phyloP scores from a whole-genome alignment of 1,284 basidiomycete species.

The Apiotrichum montevideense region DNA sequence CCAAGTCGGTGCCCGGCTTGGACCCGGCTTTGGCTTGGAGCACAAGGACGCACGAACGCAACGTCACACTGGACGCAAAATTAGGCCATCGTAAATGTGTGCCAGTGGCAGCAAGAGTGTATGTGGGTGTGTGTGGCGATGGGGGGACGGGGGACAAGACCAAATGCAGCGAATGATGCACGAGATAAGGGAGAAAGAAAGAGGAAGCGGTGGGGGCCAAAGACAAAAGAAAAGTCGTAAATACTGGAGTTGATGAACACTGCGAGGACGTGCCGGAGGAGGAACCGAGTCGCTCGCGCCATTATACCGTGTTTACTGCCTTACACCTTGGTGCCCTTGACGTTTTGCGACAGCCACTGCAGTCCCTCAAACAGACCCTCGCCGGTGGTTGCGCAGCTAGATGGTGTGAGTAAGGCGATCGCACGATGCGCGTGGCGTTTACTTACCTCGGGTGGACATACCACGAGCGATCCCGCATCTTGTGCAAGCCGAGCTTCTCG shows the following conservation, averaged over 20 bases:
- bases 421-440: background rate
- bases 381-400: constrained; percentile 87
- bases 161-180: constrained; percentile 3
- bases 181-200: background rate
- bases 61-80: background rate
- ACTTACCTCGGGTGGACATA: constrained; percentile 93
- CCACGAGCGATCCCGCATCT: constrained; percentile 96
- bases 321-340: constrained; percentile 56
- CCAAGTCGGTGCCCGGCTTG: too few relatives aligned
- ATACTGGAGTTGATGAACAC: background rate
- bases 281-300: background rate
- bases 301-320: background rate
- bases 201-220: background rate
- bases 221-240: background rate
- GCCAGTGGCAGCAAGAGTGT: background rate
- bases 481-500: constrained; percentile 89
- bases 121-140: background rate
- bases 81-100: background rate
- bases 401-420: constrained; percentile 1
- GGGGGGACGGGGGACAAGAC: background rate
- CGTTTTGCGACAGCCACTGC: constrained; percentile 93
- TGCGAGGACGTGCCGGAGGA: too few relatives aligned
- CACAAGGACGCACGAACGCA: too few relatives aligned
- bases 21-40: too few relatives aligned
- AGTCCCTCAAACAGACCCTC: constrained; percentile 93